Evolutionary conservation across 164 flowering plant genomes (phyloP).

Genomic region (Magnolia changhungtana): DNA sequence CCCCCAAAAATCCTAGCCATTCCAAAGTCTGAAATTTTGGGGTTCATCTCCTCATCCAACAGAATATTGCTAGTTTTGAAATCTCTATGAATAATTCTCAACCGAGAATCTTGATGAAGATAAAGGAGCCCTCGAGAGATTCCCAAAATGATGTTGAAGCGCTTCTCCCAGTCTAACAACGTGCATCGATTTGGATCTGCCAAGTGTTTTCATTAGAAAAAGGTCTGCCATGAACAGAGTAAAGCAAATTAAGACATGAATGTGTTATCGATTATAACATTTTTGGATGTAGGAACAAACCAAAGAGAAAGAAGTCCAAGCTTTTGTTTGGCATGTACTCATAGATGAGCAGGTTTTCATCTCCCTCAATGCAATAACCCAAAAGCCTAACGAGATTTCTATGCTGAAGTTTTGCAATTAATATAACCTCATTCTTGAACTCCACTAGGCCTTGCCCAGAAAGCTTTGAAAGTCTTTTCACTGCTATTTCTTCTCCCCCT

Average conservation of each 20-base stretch:
- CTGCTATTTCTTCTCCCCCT: constrained; percentile 33
- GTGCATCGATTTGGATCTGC: neutral
- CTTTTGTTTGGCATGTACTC: constrained; percentile 27
- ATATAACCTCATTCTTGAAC: neutral
- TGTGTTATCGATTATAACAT: too few relatives aligned
- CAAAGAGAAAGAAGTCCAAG: constrained; percentile 4
- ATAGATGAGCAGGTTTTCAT: constrained; percentile 15
- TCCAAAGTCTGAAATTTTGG: constrained; percentile 7
- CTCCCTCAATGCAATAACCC: constrained; percentile 6
- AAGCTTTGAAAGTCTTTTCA: neutral
- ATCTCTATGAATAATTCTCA: constrained; percentile 50
- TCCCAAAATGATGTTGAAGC: neutral
- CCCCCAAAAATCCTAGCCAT: constrained; percentile 1
- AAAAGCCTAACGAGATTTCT: neutral
- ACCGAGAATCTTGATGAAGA: constrained; percentile 5
- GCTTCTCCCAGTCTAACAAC: neutral
- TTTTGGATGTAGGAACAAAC: neutral
- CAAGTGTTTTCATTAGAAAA: neutral
- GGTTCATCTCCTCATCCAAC: constrained; percentile 4
- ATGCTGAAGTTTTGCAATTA: constrained; percentile 1
- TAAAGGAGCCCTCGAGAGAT: neutral
- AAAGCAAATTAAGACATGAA: neutral
- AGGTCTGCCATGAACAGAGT: neutral
- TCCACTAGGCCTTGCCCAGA: neutral
- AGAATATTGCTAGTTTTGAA: constrained; percentile 51